A percentile compares a stretch with the other conserved stretches of the same genome.
Conservation (phyloP, 1,284 basidiomycete species). For the Ustilago bromivora region DNA sequence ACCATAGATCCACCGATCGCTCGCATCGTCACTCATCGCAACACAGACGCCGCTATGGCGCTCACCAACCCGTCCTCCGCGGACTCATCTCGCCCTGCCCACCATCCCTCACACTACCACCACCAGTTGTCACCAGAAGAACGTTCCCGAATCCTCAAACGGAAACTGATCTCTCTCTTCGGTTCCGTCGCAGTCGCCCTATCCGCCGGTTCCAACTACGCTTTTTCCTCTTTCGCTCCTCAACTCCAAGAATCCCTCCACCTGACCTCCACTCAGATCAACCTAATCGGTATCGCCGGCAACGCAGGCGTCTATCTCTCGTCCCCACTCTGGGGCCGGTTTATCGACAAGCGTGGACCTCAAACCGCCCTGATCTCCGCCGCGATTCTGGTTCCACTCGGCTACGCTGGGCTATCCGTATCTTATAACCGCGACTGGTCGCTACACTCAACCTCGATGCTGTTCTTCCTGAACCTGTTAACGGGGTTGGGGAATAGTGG, state of each 20-base stretch:
- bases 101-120: conserved; percentile 2
- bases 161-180: conserved; percentile 59
- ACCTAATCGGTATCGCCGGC: conserved; percentile 70
- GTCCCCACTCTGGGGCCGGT: conserved; percentile 65
- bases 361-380: conserved; percentile 54
- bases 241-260: conserved; percentile 69
- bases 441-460: conserved; percentile 39
- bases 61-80: neutral
- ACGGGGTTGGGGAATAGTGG: conserved; percentile 63
- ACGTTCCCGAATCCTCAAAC: conserved; percentile 18
- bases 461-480: conserved; percentile 61
- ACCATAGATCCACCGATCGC: neutral
- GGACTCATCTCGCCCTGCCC: neutral
- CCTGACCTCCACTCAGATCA: conserved; percentile 68
- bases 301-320: conserved; percentile 70
- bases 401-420: conserved; percentile 56
- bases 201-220: conserved; percentile 69
- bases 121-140: conserved; percentile 10
- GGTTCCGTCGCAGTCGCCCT: conserved; percentile 66
- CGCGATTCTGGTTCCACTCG: conserved; percentile 54
- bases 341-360: conserved; percentile 64
- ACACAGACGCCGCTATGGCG: conserved; percentile 7
- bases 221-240: conserved; percentile 67
- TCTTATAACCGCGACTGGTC: conserved; percentile 43
- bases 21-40: neutral